A percentile compares a stretch with the other conserved stretches of the same genome.
These are phyloP conservation scores for Penicillium griseofulvum DNA, from an alignment of 2,329 filamentous ascomycete genomes.

Conservation along the genomic window DNA sequence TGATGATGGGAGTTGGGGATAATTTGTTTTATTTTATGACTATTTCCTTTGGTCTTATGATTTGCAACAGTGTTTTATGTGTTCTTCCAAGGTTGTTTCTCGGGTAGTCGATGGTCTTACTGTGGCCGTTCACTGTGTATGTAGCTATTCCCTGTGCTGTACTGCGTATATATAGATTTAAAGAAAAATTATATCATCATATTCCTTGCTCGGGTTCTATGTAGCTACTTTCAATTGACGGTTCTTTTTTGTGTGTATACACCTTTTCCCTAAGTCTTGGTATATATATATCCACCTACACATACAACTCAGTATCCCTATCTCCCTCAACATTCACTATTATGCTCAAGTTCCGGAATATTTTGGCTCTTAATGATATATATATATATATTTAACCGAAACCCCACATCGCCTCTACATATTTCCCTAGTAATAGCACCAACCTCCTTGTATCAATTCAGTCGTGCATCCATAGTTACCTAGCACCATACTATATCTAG, in stretches of 20 bases:
- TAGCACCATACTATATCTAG: neutral
- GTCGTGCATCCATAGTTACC: neutral
- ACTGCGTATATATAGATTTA: neutral
- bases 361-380: too few relatives aligned
- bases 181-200: too few relatives aligned
- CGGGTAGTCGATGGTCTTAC: too few relatives aligned
- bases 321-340: too few relatives aligned
- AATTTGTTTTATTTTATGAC: too few relatives aligned
- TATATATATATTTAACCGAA: too few relatives aligned
- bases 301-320: neutral
- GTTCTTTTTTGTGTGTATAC: too few relatives aligned
- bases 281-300: neutral
- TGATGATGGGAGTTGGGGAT: neutral
- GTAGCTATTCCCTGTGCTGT: neutral
- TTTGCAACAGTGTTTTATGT: neutral
- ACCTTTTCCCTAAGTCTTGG: neutral
- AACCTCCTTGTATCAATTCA: neutral
- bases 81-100: too few relatives aligned
- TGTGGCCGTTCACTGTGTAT: neutral
- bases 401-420: too few relatives aligned
- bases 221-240: neutral
- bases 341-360: too few relatives aligned
- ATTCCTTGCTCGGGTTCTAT: too few relatives aligned
- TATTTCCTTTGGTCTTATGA: neutral
- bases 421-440: too few relatives aligned